phyloP scores from a whole-genome alignment of 2,329 filamentous ascomycete species.

The Colletotrichum endophyticum region DNA sequence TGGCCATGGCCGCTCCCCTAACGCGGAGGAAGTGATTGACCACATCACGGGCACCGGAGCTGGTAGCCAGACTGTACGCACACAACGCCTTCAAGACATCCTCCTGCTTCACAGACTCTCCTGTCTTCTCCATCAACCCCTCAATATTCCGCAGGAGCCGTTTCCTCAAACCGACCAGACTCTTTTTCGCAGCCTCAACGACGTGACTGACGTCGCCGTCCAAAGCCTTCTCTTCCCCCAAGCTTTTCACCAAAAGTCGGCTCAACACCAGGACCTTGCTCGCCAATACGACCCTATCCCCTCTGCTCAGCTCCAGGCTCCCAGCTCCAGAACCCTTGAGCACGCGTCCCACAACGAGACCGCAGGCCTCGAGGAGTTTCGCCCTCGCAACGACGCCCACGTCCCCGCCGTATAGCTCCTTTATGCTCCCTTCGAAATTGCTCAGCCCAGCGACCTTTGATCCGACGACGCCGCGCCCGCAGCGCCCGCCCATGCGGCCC shows the following conservation, averaged over 20 bases:
- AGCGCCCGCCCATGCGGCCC: constrained; percentile 74
- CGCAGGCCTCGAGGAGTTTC: constrained; percentile 57
- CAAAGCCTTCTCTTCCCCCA: constrained; percentile 54
- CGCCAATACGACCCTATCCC: constrained; percentile 58
- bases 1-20: constrained; percentile 70
- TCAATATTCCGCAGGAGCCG: constrained; percentile 73
- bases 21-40: constrained; percentile 79
- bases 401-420: background rate
- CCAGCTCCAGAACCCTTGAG: constrained; percentile 42
- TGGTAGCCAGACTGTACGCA: constrained; percentile 83
- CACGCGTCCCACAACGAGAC: constrained; percentile 52
- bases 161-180: constrained; percentile 64
- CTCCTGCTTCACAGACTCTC: constrained; percentile 51
- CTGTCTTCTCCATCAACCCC: constrained; percentile 68
- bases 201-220: constrained; percentile 37
- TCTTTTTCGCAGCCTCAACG: constrained; percentile 68
- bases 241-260: constrained; percentile 75
- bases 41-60: constrained; percentile 79
- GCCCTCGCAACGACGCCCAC: constrained; percentile 42
- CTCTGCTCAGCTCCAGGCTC: constrained; percentile 38
- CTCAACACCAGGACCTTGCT: constrained; percentile 79
- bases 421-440: constrained; percentile 41
- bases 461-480: constrained; percentile 74
- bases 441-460: constrained; percentile 66
- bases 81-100: constrained; percentile 76